Conservation (phyloP, 495 filamentous ascomycete genomes). For the Lentithecium fluviatile region DNA sequence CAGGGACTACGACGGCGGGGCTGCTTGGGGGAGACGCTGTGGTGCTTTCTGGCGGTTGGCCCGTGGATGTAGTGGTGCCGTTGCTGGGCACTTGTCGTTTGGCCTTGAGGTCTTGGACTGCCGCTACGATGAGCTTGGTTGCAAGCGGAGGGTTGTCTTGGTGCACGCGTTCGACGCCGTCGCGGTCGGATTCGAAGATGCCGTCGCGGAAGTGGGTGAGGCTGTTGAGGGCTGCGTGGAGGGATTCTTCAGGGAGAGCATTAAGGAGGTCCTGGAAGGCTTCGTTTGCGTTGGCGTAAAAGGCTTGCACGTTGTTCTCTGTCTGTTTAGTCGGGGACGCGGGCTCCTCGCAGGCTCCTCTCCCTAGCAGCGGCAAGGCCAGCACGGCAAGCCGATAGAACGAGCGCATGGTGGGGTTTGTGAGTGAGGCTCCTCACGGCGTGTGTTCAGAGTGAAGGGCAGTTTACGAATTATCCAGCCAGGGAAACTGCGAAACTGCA, state of each 20-base stretch:
- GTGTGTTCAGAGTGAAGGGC: constrained; percentile 10
- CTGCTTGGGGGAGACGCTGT: neutral
- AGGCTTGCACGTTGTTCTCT: constrained; percentile 13
- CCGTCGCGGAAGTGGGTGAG: constrained; percentile 48
- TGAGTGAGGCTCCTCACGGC: neutral
- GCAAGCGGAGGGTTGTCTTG: constrained; percentile 47
- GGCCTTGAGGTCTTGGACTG: constrained; percentile 37
- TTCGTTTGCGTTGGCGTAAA: constrained; percentile 22
- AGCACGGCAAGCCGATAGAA: constrained; percentile 34
- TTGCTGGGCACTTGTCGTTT: constrained; percentile 36
- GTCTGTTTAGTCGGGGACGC: constrained; percentile 20
- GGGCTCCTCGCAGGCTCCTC: constrained; percentile 6
- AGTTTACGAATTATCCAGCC: neutral
- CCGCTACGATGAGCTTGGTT: constrained; percentile 41
- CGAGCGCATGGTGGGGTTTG: constrained; percentile 34
- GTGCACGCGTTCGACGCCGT: constrained; percentile 47
- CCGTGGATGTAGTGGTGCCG: constrained; percentile 12
- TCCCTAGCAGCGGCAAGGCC: constrained; percentile 28
- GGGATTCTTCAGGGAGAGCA: constrained; percentile 42
- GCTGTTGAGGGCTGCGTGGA: constrained; percentile 47
- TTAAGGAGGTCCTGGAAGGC: constrained; percentile 46
- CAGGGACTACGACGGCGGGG: constrained; percentile 34
- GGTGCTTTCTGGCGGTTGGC: neutral
- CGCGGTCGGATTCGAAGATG: constrained; percentile 47
- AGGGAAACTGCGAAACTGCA: neutral